Evolutionary conservation across 306 rosid genomes (phyloP), one percentile per base, ranked within the genome.

Genomic region (Begonia peltatifolia): DNA sequence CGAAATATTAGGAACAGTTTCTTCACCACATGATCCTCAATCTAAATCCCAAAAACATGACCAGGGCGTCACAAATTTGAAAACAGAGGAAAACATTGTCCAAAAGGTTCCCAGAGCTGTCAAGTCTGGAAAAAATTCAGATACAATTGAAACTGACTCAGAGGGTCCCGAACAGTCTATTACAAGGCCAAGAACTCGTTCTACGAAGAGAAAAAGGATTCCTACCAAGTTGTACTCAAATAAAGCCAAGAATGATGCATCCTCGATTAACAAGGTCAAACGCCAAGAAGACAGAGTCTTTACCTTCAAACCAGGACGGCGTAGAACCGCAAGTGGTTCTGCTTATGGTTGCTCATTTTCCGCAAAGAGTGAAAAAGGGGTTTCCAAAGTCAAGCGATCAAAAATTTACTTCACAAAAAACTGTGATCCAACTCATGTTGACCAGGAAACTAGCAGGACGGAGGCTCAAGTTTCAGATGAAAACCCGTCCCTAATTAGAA

Each of bases 121-220:
- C 57, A 70, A 68, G 65, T 48, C 58, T 42, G 76, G 63, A 58
- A 85, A 83, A 52, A 79, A 73, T 64, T 90, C 99, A 1, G 95
- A 90, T 68, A 71, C 92, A 12, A 90, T 86, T 60, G 99, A 90
- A 79, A 76, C 87, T 42, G 95, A 86, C 69, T 90, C 95, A 52
- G 92, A 90, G 77, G 67, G 68, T 74, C 67, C 76, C 23, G 72
- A 63, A 56, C 69, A 61, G 42, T 20, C 69, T 60, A 42, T 14
- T 41, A 66, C 55, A 72, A 79, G 86, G 54, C 95, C 99, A 47
- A 71, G 68, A 61, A 77, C 95, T 68, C 81, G 75, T 61, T 75
- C 93, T 16, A 60, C 56, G 66, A 67, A 72, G 57, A 73, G 66
- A 61, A 83, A 73, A 77, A 83, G 64, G 71, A 73, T 57, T 14